Percentiles rank a stretch among this genome's conserved stretches.
Evolutionary conservation across 768 basidiomycete species (phyloP).

Genomic region (Trametes coccinea): DNA sequence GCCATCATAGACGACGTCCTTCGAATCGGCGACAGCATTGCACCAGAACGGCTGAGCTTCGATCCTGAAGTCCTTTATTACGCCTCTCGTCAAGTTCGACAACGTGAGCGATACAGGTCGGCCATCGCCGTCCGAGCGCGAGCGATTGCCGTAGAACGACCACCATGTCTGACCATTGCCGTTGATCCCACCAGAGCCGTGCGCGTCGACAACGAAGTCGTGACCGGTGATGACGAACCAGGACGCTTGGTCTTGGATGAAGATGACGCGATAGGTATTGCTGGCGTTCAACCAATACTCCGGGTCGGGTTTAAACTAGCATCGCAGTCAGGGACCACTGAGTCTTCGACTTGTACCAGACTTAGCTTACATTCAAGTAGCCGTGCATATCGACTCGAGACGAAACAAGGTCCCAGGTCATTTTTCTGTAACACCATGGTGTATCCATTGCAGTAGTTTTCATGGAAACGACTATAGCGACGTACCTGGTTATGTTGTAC

Average conservation of each 20-base stretch:
- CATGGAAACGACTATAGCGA: not conserved
- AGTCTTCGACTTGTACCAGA: not conserved
- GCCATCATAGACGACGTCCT: constrained; percentile 52
- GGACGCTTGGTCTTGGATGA: constrained; percentile 64
- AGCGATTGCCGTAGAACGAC: constrained; percentile 46
- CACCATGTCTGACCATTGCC: constrained; percentile 68
- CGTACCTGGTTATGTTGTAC: constrained; percentile 54
- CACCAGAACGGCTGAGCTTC: constrained; percentile 63
- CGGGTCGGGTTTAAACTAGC: constrained; percentile 54
- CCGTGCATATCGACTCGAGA: constrained; percentile 46
- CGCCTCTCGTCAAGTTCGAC: constrained; percentile 43
- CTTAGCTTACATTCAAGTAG: constrained; percentile 41
- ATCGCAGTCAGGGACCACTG: not conserved
- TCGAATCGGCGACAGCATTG: constrained; percentile 53
- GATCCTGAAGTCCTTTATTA: constrained; percentile 51
- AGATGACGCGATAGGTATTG: constrained; percentile 61
- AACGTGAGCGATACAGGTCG: constrained; percentile 58
- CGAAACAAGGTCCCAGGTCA: constrained; percentile 52
- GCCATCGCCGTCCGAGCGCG: constrained; percentile 55
- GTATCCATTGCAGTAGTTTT: too few species aligned
- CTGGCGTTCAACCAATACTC: constrained; percentile 55
- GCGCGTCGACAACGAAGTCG: constrained; percentile 56
- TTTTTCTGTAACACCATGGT: constrained; percentile 39
- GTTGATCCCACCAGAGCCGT: constrained; percentile 55
- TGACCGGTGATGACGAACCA: constrained; percentile 63